Percentiles rank a stretch among this genome's conserved stretches.
These are phyloP conservation scores for Coemansia sp. DNA, from an alignment of 192 early-diverging fungal species.

Conservation along the genomic window DNA sequence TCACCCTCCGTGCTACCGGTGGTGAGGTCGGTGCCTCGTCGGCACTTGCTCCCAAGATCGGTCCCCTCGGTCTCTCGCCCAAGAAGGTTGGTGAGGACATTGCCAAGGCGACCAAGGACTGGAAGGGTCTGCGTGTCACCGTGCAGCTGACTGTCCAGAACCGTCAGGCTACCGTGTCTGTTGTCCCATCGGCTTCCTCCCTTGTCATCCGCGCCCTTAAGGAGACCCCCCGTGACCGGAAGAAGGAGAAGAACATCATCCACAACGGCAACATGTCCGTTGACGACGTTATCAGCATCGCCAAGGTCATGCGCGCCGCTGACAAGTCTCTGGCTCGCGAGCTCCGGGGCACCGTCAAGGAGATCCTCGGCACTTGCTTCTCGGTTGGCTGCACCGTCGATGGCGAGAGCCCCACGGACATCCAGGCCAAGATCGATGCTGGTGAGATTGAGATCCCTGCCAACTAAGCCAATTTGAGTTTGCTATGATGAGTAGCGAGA, in stretches of 20 bases:
- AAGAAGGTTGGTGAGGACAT: conserved; percentile 99
- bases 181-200: conserved; percentile 95
- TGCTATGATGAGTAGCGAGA: conserved; percentile 11
- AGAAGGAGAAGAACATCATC: conserved; percentile 99
- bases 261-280: conserved; percentile 95
- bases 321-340: conserved; percentile 93
- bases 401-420: conserved; percentile 86
- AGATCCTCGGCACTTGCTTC: conserved; percentile 93
- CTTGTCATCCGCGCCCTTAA: conserved; percentile 96
- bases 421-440: conserved; percentile 80
- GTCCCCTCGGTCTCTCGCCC: conserved; percentile 99
- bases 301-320: conserved; percentile 83
- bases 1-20: conserved; percentile 96
- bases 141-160: conserved; percentile 99
- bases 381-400: conserved; percentile 99
- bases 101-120: conserved; percentile 98
- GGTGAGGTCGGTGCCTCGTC: conserved; percentile 97
- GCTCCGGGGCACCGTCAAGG: conserved; percentile 92
- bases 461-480: conserved; percentile 33
- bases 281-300: conserved; percentile 93
- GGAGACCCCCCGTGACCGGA: conserved; percentile 95
- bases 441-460: conserved; percentile 78
- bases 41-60: conserved; percentile 98
- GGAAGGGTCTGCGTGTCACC: conserved; percentile 99
- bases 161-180: conserved; percentile 96